These are phyloP conservation scores for Suillus alpinus DNA, from an alignment of 768 basidiomycete genomes.

Conservation along the genomic window DNA sequence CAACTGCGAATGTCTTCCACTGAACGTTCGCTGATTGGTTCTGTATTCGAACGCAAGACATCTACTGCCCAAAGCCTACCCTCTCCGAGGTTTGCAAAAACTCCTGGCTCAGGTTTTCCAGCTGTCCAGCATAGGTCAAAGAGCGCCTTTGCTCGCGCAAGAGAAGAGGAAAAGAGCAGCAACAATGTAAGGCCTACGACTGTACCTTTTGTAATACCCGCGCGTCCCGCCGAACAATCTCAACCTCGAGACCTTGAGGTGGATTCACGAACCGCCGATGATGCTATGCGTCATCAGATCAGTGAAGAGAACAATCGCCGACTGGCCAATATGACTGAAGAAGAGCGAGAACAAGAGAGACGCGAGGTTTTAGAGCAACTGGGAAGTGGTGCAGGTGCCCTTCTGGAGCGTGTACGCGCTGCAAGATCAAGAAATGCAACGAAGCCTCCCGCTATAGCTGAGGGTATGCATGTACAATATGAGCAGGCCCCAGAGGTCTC, in stretches of 20 bases:
- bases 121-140: slow-evolving; percentile 58
- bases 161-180: slow-evolving; percentile 32
- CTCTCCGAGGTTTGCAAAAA: slow-evolving; percentile 18
- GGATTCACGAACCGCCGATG: slow-evolving; percentile 18
- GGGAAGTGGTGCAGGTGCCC: slow-evolving; percentile 60
- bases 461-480: neutral
- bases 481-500: slow-evolving; percentile 11
- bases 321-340: slow-evolving; percentile 67
- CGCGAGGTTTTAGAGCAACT: slow-evolving; percentile 69
- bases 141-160: slow-evolving; percentile 56
- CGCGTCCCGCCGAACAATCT: neutral
- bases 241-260: neutral
- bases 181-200: slow-evolving; percentile 12
- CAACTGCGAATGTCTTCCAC: slow-evolving; percentile 18
- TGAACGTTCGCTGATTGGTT: slow-evolving; percentile 38
- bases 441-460: neutral
- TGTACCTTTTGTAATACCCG: slow-evolving; percentile 30
- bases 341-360: slow-evolving; percentile 65
- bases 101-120: slow-evolving; percentile 54
- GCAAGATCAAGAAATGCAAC: slow-evolving; percentile 25
- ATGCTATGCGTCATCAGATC: slow-evolving; percentile 54
- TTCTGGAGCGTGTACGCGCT: slow-evolving; percentile 54
- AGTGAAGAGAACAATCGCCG: slow-evolving; percentile 63
- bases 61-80: slow-evolving; percentile 21
- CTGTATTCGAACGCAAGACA: slow-evolving; percentile 42